Evolutionary conservation across 768 basidiomycete species (phyloP), one percentile per base, ranked within the genome.

Genomic region (Russula emetica): DNA sequence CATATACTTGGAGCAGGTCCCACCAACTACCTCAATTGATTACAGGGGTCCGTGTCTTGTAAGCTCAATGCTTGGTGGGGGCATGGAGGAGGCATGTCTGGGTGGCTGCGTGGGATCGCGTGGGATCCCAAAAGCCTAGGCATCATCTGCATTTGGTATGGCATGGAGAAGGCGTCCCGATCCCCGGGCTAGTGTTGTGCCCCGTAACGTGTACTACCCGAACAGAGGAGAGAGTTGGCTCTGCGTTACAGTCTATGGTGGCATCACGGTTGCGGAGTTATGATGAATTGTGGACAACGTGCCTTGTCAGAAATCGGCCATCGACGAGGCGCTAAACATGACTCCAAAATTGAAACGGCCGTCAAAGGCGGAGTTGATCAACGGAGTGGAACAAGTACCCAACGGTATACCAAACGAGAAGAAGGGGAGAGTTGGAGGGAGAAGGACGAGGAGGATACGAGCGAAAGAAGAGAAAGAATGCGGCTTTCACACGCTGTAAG

Each of bases 81-180:
- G 58, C 53, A 34, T 55, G 54, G 14, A 16, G 42, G 34, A 44
- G 8, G 58, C 51, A 22, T 44, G 63, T 26, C 11, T 34, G 53
- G 20, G 28, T 34, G 36, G 36, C 4, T 32, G 55, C 32, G 10
- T 28, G 26, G 26, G 28, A 51, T 26, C 30, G 32, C 30, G 44
- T 45, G 56, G 44, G 3, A 6, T 58, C 16, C 56, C 30, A 57
- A 18, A 30, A 3, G 44, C 44, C 22, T 50, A 5, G 8, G n/a
- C 51, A 16, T 10, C 16, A 44, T 34, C 63, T 30, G 16, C 24
- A 60, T 55, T 38, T 22, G 55, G 45, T 50, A 42, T 20, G 22
- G 53, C 53, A 47, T 55, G 58, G n/a, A 40, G 22, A 42, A 32
- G 34, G 58, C 53, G 38, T 55, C 58, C 60, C 44, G 59, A 59